Evolutionary conservation across 352 stramenopile species (phyloP).

Genomic region (Phytophthora sp.): DNA sequence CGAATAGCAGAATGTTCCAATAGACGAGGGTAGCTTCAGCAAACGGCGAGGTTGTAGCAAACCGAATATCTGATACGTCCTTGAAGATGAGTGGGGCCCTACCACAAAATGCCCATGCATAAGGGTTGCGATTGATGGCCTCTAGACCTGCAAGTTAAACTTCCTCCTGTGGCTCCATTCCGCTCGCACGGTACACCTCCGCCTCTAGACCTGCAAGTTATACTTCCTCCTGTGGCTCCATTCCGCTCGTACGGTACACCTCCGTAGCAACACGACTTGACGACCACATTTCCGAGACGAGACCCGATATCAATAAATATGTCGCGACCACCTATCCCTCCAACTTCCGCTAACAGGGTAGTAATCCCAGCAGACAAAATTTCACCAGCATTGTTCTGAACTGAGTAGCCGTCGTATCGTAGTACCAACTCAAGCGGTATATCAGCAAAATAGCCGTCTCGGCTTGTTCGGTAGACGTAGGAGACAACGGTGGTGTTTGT

Average conservation of each 20-base stretch:
- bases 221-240: neutral
- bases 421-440: neutral
- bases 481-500: neutral
- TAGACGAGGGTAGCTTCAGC: neutral
- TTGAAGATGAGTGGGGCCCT: neutral
- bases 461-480: neutral
- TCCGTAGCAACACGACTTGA: neutral
- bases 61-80: neutral
- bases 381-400: too few relatives aligned
- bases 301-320: constrained; percentile 8
- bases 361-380: neutral
- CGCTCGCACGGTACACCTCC: neutral
- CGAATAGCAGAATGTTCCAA: neutral
- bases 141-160: neutral
- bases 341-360: neutral
- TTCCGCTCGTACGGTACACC: neutral
- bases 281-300: constrained; percentile 4
- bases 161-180: neutral
- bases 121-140: neutral
- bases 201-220: neutral
- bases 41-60: neutral
- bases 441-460: constrained; percentile 1
- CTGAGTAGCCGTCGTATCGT: neutral
- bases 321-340: neutral
- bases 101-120: neutral